These are phyloP conservation scores for Podospora comata DNA, from an alignment of 495 filamentous ascomycete genomes.

Conservation along the genomic window DNA sequence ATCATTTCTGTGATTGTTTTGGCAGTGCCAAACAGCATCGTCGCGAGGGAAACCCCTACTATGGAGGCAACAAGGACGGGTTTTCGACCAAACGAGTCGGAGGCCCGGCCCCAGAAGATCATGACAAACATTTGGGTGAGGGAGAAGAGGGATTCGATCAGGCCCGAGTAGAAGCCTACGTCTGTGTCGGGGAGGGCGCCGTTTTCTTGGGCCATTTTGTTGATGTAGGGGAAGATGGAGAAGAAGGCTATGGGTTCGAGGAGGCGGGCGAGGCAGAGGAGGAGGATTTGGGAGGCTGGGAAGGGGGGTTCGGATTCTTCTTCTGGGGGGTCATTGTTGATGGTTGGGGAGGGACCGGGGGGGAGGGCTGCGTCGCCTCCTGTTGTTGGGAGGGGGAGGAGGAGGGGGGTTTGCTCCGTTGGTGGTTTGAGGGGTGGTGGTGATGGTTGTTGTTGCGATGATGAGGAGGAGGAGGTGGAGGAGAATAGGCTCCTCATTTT, in stretches of 20 bases:
- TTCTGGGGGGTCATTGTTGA: slow-evolving; percentile 6
- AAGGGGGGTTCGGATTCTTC: slow-evolving; percentile 37
- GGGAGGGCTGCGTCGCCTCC: not conserved
- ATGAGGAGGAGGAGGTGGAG: not conserved
- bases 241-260: slow-evolving; percentile 75
- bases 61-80: slow-evolving; percentile 63
- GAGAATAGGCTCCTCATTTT: not conserved
- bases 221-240: slow-evolving; percentile 72
- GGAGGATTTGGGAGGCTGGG: slow-evolving; percentile 56
- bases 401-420: slow-evolving; percentile 39
- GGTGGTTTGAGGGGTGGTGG: slow-evolving; percentile 6
- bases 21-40: slow-evolving; percentile 60
- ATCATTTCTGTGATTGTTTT: slow-evolving; percentile 63
- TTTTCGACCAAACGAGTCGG: slow-evolving; percentile 66
- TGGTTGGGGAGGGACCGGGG: not conserved
- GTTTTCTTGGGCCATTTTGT: slow-evolving; percentile 62
- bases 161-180: slow-evolving; percentile 68
- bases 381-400: slow-evolving; percentile 26
- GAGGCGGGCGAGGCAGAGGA: slow-evolving; percentile 65
- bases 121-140: slow-evolving; percentile 60
- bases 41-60: slow-evolving; percentile 54
- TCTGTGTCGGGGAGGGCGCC: slow-evolving; percentile 54
- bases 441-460: not conserved
- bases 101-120: slow-evolving; percentile 57
- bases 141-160: slow-evolving; percentile 71